phyloP scores from a whole-genome alignment of 768 basidiomycete species.

The Suillus fuscotomentosus region DNA sequence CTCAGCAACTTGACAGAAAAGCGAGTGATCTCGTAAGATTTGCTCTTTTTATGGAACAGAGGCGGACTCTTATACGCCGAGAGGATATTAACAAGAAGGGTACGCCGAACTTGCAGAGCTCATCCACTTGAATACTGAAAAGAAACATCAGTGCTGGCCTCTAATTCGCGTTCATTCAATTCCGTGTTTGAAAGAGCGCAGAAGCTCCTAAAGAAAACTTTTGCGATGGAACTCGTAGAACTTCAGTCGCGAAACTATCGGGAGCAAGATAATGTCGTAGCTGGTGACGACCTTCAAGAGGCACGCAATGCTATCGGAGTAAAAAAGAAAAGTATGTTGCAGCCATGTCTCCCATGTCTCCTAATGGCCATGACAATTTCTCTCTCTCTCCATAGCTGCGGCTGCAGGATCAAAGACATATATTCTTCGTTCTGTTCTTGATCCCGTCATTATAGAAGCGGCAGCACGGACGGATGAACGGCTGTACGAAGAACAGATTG shows the following conservation, averaged over 20 bases:
- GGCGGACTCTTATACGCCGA: slow-evolving; percentile 60
- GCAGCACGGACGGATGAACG: slow-evolving; percentile 51
- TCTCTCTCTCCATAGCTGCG: slow-evolving; percentile 36
- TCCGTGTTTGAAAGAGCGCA: slow-evolving; percentile 65
- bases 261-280: slow-evolving; percentile 25
- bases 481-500: slow-evolving; percentile 47
- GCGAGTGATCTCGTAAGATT: slow-evolving; percentile 75
- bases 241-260: slow-evolving; percentile 58
- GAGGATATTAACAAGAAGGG: slow-evolving; percentile 91
- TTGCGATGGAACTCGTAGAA: slow-evolving; percentile 86
- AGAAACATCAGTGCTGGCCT: slow-evolving; percentile 44
- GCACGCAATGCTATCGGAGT: slow-evolving; percentile 50
- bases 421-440: slow-evolving; percentile 75
- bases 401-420: slow-evolving; percentile 73
- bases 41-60: slow-evolving; percentile 79
- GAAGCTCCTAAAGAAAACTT: slow-evolving; percentile 54
- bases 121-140: neutral
- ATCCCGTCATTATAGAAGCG: slow-evolving; percentile 58
- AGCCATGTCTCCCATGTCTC: slow-evolving; percentile 1
- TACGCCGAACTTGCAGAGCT: slow-evolving; percentile 18
- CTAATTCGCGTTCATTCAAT: slow-evolving; percentile 58
- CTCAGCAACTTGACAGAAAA: slow-evolving; percentile 61
- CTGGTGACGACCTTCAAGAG: slow-evolving; percentile 45
- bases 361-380: neutral
- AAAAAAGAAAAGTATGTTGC: slow-evolving; percentile 61